A percentile compares a stretch with the other conserved stretches of the same genome.
Conservation (phyloP, 1,284 basidiomycete species). For the Phylloporus sp. region DNA sequence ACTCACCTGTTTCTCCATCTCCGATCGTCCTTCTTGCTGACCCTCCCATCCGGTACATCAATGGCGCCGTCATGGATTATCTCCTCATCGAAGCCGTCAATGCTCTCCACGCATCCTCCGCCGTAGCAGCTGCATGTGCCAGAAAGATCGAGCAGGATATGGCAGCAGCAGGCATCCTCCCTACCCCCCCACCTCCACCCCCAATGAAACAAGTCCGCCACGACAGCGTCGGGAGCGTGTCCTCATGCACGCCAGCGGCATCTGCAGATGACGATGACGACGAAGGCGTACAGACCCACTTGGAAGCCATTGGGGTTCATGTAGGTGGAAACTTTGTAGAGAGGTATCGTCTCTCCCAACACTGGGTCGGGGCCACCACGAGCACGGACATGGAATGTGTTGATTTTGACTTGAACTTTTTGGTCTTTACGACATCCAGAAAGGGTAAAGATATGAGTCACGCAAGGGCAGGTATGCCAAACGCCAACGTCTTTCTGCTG, state of each 20-base stretch:
- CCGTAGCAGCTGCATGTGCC: slow-evolving; percentile 65
- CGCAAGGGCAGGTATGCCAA: slow-evolving; percentile 88
- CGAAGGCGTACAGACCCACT: slow-evolving; percentile 65
- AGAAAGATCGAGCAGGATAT: slow-evolving; percentile 75
- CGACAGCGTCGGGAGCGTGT: slow-evolving; percentile 37
- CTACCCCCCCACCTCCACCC: slow-evolving; percentile 45
- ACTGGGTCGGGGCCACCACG: slow-evolving; percentile 93
- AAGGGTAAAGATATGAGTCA: slow-evolving; percentile 54
- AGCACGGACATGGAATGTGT: slow-evolving; percentile 67
- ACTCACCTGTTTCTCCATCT: slow-evolving; percentile 32
- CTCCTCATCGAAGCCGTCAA: slow-evolving; percentile 82
- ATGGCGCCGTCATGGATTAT: slow-evolving; percentile 81
- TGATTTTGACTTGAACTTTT: slow-evolving; percentile 39
- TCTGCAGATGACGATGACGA: slow-evolving; percentile 72
- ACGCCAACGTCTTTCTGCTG: slow-evolving; percentile 96
- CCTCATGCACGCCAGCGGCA: slow-evolving; percentile 19
- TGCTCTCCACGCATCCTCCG: slow-evolving; percentile 71
- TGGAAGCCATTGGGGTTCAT: slow-evolving; percentile 86
- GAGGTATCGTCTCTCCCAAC: slow-evolving; percentile 60
- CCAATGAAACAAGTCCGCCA: slow-evolving; percentile 37
- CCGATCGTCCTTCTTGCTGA: slow-evolving; percentile 60
- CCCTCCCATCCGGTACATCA: slow-evolving; percentile 63
- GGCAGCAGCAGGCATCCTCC: slow-evolving; percentile 71
- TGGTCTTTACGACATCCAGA: slow-evolving; percentile 26
- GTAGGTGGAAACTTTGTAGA: slow-evolving; percentile 88